These are phyloP conservation scores for Corchorus olitorius DNA, from an alignment of 345 rosid genomes.

Conservation along the genomic window DNA sequence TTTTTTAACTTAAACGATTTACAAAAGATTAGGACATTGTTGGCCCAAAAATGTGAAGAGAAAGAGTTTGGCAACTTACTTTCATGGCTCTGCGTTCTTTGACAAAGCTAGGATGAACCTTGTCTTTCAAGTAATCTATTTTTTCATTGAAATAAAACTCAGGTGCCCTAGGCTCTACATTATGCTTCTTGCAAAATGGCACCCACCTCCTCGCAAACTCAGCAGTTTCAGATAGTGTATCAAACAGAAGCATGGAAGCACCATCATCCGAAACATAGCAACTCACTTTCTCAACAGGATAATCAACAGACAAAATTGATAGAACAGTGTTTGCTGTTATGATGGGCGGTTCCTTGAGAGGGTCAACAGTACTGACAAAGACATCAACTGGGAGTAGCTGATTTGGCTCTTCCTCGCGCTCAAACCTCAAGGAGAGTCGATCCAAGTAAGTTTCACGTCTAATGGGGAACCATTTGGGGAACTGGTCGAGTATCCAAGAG, in stretches of 20 bases:
- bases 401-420: constrained; percentile 84
- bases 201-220: constrained; percentile 99
- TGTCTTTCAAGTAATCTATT: constrained; percentile 93
- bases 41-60: background rate
- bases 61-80: constrained; percentile 39
- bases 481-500: constrained; percentile 98
- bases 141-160: constrained; percentile 91
- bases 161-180: constrained; percentile 86
- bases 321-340: constrained; percentile 94
- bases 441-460: constrained; percentile 89
- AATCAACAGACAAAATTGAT: constrained; percentile 78
- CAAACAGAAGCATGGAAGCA: constrained; percentile 93
- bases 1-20: background rate
- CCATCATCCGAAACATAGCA: constrained; percentile 98
- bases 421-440: constrained; percentile 82
- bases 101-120: constrained; percentile 89
- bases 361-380: constrained; percentile 91
- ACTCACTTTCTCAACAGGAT: constrained; percentile 83
- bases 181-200: constrained; percentile 85
- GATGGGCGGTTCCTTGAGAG: constrained; percentile 98
- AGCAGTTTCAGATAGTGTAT: constrained; percentile 81
- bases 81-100: constrained; percentile 99
- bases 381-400: constrained; percentile 78
- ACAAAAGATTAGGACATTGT: background rate
- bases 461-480: constrained; percentile 95